Conservation (phyloP, 805 yeast species). For the Zygoascus bituminiphila region DNA sequence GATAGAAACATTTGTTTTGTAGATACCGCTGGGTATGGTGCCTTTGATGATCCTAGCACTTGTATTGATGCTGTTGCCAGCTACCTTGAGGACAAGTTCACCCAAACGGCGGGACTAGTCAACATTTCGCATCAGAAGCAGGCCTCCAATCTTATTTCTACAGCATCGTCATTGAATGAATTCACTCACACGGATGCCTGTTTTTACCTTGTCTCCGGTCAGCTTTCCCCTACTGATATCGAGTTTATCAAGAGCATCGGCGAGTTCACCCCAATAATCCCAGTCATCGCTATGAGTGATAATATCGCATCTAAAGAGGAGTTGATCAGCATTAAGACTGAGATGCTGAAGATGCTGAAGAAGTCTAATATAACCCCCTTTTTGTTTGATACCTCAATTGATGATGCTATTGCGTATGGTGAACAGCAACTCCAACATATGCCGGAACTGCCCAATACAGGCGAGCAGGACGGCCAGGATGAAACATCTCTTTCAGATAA, state of each 20-base stretch:
- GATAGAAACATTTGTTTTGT: conserved; percentile 21
- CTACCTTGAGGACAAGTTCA: conserved; percentile 20
- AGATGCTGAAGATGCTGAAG: conserved; percentile 13
- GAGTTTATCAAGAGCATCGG: conserved; percentile 14
- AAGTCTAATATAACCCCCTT: conserved; percentile 17
- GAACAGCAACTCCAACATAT: conserved; percentile 4
- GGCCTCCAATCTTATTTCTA: conserved; percentile 13
- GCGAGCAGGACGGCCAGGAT: background rate
- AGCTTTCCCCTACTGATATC: conserved; percentile 16
- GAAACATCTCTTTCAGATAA: background rate
- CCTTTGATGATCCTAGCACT: conserved; percentile 7
- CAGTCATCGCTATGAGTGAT: conserved; percentile 19
- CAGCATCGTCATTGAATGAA: conserved; percentile 17
- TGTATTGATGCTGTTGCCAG: conserved; percentile 15
- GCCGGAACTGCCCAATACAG: background rate
- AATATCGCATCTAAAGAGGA: conserved; percentile 4
- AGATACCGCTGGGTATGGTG: conserved; percentile 18
- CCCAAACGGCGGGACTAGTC: conserved; percentile 16
- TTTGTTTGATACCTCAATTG: conserved; percentile 14
- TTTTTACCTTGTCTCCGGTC: conserved; percentile 15
- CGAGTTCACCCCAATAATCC: conserved; percentile 18
- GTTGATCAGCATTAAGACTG: conserved; percentile 9
- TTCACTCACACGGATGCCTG: conserved; percentile 21
- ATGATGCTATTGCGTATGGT: conserved; percentile 13
- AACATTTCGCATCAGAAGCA: conserved; percentile 18